A percentile compares a stretch with the other conserved stretches of the same genome.
phyloP scores from a whole-genome alignment of 2,329 filamentous ascomycete species.

The Byssoonygena ceratinophila region DNA sequence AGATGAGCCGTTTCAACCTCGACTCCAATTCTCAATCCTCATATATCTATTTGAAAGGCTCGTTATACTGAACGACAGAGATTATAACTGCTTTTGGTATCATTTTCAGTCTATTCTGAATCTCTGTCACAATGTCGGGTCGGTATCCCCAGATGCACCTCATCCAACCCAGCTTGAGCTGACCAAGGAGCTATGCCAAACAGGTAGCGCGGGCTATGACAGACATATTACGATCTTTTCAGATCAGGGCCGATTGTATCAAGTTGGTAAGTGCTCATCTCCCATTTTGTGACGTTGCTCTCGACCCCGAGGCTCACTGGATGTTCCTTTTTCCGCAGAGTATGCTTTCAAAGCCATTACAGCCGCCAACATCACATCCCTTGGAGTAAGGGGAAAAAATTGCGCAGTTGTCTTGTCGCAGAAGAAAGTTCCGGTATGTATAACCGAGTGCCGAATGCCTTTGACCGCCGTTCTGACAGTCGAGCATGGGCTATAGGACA shows the following conservation, averaged over 20 bases:
- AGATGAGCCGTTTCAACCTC: not conserved
- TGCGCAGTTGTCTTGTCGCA: slow-evolving; percentile 95
- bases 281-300: not conserved
- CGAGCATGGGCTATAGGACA: slow-evolving; percentile 55
- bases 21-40: not conserved
- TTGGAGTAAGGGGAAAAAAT: slow-evolving; percentile 91
- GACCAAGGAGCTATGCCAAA: slow-evolving; percentile 22
- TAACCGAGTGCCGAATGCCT: not conserved
- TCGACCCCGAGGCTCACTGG: slow-evolving; percentile 20
- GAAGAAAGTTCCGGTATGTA: slow-evolving; percentile 94
- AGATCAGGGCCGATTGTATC: slow-evolving; percentile 93
- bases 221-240: slow-evolving; percentile 99
- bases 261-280: slow-evolving; percentile 68
- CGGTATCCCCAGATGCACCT: slow-evolving; percentile 17
- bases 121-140: slow-evolving; percentile 36
- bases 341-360: slow-evolving; percentile 99
- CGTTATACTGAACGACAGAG: not conserved
- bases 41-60: not conserved
- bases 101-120: slow-evolving; percentile 10
- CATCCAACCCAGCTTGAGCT: slow-evolving; percentile 9
- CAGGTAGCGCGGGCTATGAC: slow-evolving; percentile 84
- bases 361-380: slow-evolving; percentile 95
- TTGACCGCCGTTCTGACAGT: not conserved
- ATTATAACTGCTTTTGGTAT: slow-evolving; percentile 4
- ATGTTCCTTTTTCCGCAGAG: slow-evolving; percentile 48